phyloP scores from a whole-genome alignment of 768 basidiomycete genomes.

The Rhizopogon rudus region DNA sequence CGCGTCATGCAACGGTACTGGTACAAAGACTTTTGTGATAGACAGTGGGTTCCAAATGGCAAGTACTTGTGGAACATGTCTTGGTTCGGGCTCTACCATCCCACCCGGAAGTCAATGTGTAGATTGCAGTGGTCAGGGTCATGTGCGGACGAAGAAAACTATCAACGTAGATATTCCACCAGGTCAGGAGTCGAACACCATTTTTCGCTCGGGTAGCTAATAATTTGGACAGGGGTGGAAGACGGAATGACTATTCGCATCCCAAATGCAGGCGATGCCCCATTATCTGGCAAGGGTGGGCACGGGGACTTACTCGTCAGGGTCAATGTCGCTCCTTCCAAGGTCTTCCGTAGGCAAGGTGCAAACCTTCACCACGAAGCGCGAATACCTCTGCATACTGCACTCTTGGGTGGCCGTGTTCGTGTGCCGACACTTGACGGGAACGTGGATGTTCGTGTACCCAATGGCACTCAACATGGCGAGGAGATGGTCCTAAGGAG shows the following conservation, averaged over 20 bases:
- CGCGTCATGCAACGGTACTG: constrained; percentile 77
- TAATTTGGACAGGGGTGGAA: constrained; percentile 64
- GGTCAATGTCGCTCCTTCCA: constrained; percentile 78
- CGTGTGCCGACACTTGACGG: constrained; percentile 94
- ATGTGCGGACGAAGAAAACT: constrained; percentile 73
- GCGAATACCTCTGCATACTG: constrained; percentile 85
- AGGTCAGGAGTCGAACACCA: constrained; percentile 44
- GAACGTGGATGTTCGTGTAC: constrained; percentile 91
- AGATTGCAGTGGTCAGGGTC: constrained; percentile 81
- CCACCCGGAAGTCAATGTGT: constrained; percentile 77
- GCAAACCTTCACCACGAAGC: constrained; percentile 87
- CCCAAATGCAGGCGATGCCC: constrained; percentile 77
- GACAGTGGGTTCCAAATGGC: constrained; percentile 97
- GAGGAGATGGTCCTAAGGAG: constrained; percentile 95
- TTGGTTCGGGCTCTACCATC: constrained; percentile 75
- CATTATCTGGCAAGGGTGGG: constrained; percentile 71
- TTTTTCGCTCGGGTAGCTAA: not conserved
- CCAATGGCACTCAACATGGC: constrained; percentile 90
- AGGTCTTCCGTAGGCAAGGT: constrained; percentile 87
- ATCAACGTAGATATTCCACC: constrained; percentile 82
- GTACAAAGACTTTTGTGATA: constrained; percentile 84
- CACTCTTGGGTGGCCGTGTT: constrained; percentile 89
- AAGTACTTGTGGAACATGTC: constrained; percentile 79
- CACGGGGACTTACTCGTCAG: constrained; percentile 86
- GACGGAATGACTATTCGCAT: constrained; percentile 91